Conservation (phyloP, 371 early-diverging fungal genomes). For the Mortierella sp. region DNA sequence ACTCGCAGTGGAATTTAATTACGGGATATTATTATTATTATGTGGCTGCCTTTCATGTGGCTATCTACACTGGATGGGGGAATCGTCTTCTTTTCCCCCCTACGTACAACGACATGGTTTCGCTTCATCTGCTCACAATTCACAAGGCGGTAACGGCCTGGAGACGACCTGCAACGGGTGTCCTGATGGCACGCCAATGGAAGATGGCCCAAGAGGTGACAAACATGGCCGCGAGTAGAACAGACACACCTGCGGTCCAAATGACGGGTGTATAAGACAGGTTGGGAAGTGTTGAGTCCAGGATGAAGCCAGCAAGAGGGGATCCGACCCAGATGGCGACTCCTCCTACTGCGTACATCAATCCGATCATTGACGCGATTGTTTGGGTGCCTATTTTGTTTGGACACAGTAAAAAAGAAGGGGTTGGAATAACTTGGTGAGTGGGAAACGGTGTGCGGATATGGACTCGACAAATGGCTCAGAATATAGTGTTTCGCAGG, state of each 20-base stretch:
- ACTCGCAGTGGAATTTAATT: background rate
- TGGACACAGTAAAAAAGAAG: background rate
- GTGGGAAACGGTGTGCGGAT: background rate
- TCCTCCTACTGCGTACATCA: constrained; percentile 46
- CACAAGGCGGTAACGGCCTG: background rate
- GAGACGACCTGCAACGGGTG: constrained; percentile 7
- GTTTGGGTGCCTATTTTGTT: constrained; percentile 29
- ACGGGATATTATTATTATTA: background rate
- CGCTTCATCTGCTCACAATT: background rate
- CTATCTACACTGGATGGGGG: background rate
- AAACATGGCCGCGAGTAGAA: constrained; percentile 54
- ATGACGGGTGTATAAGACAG: constrained; percentile 64
- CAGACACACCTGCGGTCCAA: constrained; percentile 62
- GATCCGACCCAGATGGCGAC: constrained; percentile 48
- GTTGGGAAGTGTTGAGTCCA: constrained; percentile 53
- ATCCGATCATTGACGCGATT: constrained; percentile 48
- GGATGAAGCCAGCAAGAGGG: constrained; percentile 60
- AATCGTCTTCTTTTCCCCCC: background rate
- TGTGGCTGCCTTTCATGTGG: background rate
- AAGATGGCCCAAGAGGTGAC: constrained; percentile 47
- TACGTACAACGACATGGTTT: background rate
- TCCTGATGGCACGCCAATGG: constrained; percentile 28
- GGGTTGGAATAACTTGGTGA: background rate
- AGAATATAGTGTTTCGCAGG: background rate
- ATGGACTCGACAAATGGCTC: background rate